Evolutionary conservation across 1,139 yeast genomes (phyloP).

Genomic region (Arxiozyma slooffiae): DNA sequence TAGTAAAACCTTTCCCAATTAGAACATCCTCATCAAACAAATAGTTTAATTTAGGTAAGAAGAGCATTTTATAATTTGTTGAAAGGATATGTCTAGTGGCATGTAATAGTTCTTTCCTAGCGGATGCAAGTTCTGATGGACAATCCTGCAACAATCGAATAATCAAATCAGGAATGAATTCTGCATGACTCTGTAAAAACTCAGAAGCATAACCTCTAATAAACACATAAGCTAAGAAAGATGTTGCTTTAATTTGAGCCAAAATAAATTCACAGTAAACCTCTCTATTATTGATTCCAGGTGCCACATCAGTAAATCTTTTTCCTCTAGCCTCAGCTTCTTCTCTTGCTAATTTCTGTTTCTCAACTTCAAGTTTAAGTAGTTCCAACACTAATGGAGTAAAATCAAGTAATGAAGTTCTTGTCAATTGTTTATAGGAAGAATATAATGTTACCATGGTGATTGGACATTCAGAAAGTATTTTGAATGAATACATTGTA

Average conservation of each 20-base stretch:
- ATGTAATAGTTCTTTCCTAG: constrained; percentile 84
- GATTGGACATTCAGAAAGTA: constrained; percentile 92
- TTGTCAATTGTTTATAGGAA: constrained; percentile 69
- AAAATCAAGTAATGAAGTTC: constrained; percentile 61
- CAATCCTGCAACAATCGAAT: constrained; percentile 85
- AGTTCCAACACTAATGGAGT: constrained; percentile 75
- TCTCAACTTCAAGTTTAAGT: constrained; percentile 64
- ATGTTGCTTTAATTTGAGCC: constrained; percentile 96
- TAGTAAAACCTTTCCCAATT: constrained; percentile 87
- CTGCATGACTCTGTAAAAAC: constrained; percentile 52
- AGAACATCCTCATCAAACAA: constrained; percentile 79
- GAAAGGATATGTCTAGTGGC: constrained; percentile 91
- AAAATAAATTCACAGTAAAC: constrained; percentile 82
- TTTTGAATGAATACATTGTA: constrained; percentile 77
- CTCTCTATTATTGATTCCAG: constrained; percentile 66
- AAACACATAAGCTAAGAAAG: constrained; percentile 85
- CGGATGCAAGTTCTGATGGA: constrained; percentile 89
- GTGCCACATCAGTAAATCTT: constrained; percentile 44
- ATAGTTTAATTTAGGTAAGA: constrained; percentile 76
- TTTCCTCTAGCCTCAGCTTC: constrained; percentile 48
- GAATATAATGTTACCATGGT: constrained; percentile 89
- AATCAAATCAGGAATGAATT: constrained; percentile 76
- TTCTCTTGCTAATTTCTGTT: constrained; percentile 60
- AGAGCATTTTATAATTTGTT: constrained; percentile 73
- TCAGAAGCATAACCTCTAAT: constrained; percentile 74